Conservation (phyloP, 1,284 basidiomycete genomes). For the Irpex lacteus region DNA sequence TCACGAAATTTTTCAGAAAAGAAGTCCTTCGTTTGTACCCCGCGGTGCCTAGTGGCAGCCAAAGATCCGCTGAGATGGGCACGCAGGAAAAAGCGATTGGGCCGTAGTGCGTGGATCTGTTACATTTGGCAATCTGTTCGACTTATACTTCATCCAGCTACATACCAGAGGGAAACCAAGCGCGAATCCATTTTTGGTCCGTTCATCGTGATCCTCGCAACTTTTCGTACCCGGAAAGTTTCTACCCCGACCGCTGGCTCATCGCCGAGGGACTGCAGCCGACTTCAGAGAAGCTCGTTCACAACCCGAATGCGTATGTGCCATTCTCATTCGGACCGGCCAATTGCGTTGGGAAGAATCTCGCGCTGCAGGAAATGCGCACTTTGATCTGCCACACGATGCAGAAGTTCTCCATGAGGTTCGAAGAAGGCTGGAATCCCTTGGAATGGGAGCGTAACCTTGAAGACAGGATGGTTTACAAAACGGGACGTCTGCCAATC, state of each 20-base stretch:
- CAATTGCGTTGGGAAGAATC: conserved; percentile 25
- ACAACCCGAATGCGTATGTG: conserved; percentile 21
- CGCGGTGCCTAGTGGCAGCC: conserved; percentile 47
- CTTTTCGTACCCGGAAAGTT: conserved; percentile 20
- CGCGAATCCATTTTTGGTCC: conserved; percentile 21
- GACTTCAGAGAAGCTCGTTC: conserved; percentile 6
- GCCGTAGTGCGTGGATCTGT: conserved; percentile 10
- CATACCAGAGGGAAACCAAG: conserved; percentile 25
- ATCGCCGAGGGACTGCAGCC: conserved; percentile 1
- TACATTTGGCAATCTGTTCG: not conserved
- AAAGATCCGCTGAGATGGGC: conserved; percentile 35
- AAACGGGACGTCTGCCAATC: conserved; percentile 6
- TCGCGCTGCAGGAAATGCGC: conserved; percentile 23
- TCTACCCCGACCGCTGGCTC: conserved; percentile 27
- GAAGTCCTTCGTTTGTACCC: conserved; percentile 57
- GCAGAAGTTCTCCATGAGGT: conserved; percentile 17
- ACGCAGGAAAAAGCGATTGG: conserved; percentile 20
- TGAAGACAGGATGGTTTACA: conserved; percentile 15
- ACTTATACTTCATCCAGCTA: conserved; percentile 12
- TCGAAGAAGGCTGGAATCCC: conserved; percentile 11
- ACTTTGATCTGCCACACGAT: conserved; percentile 20
- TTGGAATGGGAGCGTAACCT: conserved; percentile 15
- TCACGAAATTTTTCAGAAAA: conserved; percentile 38
- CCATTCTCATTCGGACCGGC: conserved; percentile 25
- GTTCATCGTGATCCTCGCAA: conserved; percentile 25